Percentiles rank a stretch among this genome's conserved stretches.
Evolutionary conservation across 371 early-diverging fungal species (phyloP).

Genomic region (Vairimorpha necatrix): DNA sequence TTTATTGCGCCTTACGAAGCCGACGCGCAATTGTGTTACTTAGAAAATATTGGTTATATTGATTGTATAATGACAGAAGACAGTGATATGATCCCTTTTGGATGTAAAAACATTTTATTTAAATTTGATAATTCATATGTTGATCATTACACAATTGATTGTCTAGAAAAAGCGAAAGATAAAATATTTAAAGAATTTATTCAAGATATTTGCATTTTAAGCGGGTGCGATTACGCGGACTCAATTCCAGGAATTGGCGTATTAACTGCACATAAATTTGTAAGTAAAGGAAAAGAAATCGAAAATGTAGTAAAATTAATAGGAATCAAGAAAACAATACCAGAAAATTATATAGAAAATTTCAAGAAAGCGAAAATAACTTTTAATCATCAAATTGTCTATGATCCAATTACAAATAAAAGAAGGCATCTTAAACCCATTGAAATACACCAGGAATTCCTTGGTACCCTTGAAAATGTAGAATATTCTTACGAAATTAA

Average conservation of each 20-base stretch:
- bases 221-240: slow-evolving; percentile 88
- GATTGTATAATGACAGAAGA: slow-evolving; percentile 85
- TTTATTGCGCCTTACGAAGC: slow-evolving; percentile 95
- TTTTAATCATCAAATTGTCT: slow-evolving; percentile 63
- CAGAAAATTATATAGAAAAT: slow-evolving; percentile 49
- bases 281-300: slow-evolving; percentile 62
- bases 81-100: slow-evolving; percentile 88
- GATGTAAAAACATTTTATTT: slow-evolving; percentile 67
- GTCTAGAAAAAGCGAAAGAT: slow-evolving; percentile 39
- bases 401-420: slow-evolving; percentile 49
- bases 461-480: slow-evolving; percentile 47
- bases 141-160: slow-evolving; percentile 47
- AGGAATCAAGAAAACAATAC: slow-evolving; percentile 34
- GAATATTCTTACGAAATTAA: slow-evolving; percentile 15
- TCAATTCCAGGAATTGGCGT: slow-evolving; percentile 78
- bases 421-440: slow-evolving; percentile 42
- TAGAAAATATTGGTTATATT: slow-evolving; percentile 70
- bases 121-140: slow-evolving; percentile 57
- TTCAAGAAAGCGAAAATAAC: slow-evolving; percentile 55
- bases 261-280: slow-evolving; percentile 71
- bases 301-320: slow-evolving; percentile 42
- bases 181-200: slow-evolving; percentile 65
- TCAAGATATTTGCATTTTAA: slow-evolving; percentile 80
- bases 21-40: slow-evolving; percentile 85
- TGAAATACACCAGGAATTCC: slow-evolving; percentile 12